Evolutionary conservation across 2,329 filamentous ascomycete genomes (phyloP).

Genomic region (Zymoseptoria brevis): DNA sequence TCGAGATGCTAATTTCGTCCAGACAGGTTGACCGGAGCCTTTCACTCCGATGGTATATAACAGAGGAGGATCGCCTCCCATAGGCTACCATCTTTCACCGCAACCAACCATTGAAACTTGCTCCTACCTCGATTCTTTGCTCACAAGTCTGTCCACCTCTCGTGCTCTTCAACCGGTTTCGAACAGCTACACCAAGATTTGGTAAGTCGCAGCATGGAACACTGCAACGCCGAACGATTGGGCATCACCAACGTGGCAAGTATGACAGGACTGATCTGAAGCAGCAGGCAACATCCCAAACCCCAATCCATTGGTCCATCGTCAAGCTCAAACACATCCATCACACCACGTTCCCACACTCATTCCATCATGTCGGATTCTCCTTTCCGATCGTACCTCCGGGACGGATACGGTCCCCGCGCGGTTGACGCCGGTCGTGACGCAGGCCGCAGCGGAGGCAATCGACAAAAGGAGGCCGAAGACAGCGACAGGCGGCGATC

Average conservation of each 20-base stretch:
- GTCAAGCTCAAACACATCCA: conserved; percentile 9
- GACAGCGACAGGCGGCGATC: conserved; percentile 16
- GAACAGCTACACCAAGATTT: conserved; percentile 12
- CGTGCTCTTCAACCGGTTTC: conserved; percentile 9
- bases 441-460: conserved; percentile 16
- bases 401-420: conserved; percentile 23
- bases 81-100: conserved; percentile 10
- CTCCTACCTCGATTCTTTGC: conserved; percentile 3
- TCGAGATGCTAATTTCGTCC: conserved; percentile 14
- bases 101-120: conserved; percentile 14
- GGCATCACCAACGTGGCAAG: conserved; percentile 1
- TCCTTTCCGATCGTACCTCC: conserved; percentile 21
- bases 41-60: conserved; percentile 12
- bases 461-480: conserved; percentile 15
- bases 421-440: conserved; percentile 21
- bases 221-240: not conserved
- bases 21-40: conserved; percentile 7
- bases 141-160: not conserved
- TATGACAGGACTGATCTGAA: conserved; percentile 5
- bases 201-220: conserved; percentile 7
- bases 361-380: conserved; percentile 17
- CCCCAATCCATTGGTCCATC: conserved; percentile 4
- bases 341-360: conserved; percentile 6
- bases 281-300: not conserved
- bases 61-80: conserved; percentile 12